Conservation (phyloP, 805 yeast species). For the Peterozyma xylosa region DNA sequence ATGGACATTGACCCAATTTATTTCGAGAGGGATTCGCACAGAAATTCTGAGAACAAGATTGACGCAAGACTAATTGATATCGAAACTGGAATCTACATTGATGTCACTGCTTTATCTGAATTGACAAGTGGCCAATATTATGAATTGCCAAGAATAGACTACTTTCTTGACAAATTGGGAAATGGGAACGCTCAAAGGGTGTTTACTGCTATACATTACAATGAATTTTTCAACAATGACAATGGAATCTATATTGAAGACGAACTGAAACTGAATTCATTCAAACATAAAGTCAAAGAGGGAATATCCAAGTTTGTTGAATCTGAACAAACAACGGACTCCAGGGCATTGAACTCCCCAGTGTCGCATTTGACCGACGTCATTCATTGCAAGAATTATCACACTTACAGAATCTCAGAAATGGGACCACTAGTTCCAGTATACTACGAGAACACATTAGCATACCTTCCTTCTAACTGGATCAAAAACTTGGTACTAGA, state of each 20-base stretch:
- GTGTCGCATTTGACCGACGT: slow-evolving; percentile 2
- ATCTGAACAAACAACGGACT: slow-evolving; percentile 4
- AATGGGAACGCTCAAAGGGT: slow-evolving; percentile 4
- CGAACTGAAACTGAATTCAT: background rate
- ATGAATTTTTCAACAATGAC: background rate
- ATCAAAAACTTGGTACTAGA: slow-evolving; percentile 5
- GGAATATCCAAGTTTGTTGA: slow-evolving; percentile 1
- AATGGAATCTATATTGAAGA: slow-evolving; percentile 3
- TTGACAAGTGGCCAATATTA: slow-evolving; percentile 8
- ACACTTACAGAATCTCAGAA: slow-evolving; percentile 17
- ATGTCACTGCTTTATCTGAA: slow-evolving; percentile 33
- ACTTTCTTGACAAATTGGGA: slow-evolving; percentile 3
- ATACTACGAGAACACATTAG: slow-evolving; percentile 25
- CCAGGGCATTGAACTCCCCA: slow-evolving; percentile 4
- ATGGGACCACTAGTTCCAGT: slow-evolving; percentile 37
- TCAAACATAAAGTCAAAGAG: slow-evolving; percentile 6
- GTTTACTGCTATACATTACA: slow-evolving; percentile 2
- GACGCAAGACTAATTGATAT: slow-evolving; percentile 40
- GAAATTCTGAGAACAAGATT: slow-evolving; percentile 10
- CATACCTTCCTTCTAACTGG: slow-evolving; percentile 8
- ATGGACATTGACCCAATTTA: slow-evolving; percentile 8
- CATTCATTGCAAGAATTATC: slow-evolving; percentile 8
- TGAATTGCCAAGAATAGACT: slow-evolving; percentile 5
- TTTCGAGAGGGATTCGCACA: slow-evolving; percentile 7
- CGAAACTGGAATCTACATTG: slow-evolving; percentile 41